phyloP scores from a whole-genome alignment of 2,329 filamentous ascomycete genomes.

The Ceratocystis eucalypticola region DNA sequence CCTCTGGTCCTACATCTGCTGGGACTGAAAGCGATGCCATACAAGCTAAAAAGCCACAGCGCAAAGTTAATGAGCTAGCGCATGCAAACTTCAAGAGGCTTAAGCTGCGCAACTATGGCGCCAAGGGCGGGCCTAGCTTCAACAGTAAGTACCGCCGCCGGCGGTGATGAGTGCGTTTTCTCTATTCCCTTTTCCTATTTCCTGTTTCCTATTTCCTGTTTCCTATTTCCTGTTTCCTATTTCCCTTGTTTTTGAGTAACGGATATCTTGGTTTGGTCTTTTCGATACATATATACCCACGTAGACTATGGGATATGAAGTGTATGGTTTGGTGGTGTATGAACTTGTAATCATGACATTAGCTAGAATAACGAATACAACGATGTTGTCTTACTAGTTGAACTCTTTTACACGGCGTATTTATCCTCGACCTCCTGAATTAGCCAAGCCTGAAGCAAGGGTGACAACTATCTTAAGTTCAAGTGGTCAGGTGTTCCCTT shows the following conservation, averaged over 20 bases:
- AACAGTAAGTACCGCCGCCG: conserved; percentile 46
- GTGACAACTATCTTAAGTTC: too few relatives aligned
- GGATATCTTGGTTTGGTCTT: neutral
- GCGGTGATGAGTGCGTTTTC: conserved; percentile 23
- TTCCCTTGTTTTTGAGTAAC: neutral
- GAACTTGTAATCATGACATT: neutral
- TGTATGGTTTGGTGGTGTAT: neutral
- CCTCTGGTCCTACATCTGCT: conserved; percentile 10
- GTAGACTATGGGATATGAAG: neutral
- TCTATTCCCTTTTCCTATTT: neutral
- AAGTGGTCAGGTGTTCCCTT: too few relatives aligned
- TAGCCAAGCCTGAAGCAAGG: neutral
- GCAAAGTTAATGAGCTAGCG: conserved; percentile 51
- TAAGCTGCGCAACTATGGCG: conserved; percentile 47
- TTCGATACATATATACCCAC: neutral
- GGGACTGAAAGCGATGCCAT: conserved; percentile 23
- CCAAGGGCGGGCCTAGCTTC: conserved; percentile 46
- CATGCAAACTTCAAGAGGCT: conserved; percentile 54
- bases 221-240: neutral
- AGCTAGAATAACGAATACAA: neutral
- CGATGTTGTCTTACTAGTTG: neutral
- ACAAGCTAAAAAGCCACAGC: conserved; percentile 33
- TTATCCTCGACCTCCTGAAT: neutral
- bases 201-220: neutral
- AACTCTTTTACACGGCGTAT: neutral